Conservation (phyloP, 1,139 yeast species). For the Saccharomyces hybrid region DNA sequence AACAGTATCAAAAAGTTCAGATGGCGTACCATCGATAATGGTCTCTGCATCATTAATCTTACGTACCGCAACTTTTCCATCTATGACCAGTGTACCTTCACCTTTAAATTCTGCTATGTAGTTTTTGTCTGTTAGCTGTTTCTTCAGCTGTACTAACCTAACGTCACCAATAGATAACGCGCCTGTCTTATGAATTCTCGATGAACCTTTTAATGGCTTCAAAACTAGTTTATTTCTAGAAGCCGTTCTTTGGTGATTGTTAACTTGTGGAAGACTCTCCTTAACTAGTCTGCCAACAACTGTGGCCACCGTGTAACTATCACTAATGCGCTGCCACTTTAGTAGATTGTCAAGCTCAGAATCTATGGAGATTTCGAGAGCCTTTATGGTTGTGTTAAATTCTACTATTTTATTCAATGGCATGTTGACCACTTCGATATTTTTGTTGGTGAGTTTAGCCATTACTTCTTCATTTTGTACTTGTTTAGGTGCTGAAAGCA, state of each 20-base stretch:
- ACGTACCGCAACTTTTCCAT: conserved; percentile 65
- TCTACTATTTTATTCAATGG: conserved; percentile 39
- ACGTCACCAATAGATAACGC: conserved; percentile 81
- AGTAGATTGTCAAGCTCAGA: conserved; percentile 54
- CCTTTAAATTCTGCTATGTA: conserved; percentile 83
- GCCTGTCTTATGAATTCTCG: conserved; percentile 10
- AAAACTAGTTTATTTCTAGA: conserved; percentile 18
- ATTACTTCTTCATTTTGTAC: conserved; percentile 19
- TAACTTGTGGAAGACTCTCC: conserved; percentile 27
- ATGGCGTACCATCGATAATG: conserved; percentile 73
- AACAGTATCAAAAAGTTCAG: conserved; percentile 71
- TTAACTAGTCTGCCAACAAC: conserved; percentile 63
- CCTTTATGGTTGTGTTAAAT: conserved; percentile 54
- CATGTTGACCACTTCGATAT: conserved; percentile 33
- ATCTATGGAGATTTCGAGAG: conserved; percentile 67
- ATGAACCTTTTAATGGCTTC: conserved; percentile 23
- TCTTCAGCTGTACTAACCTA: conserved; percentile 71
- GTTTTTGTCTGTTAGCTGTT: conserved; percentile 49
- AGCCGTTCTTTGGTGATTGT: conserved; percentile 10
- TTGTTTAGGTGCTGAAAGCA: conserved; percentile 44
- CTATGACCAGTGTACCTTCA: conserved; percentile 86
- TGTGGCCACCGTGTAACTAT: conserved; percentile 77
- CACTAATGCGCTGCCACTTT: conserved; percentile 79
- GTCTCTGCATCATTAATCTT: conserved; percentile 79
- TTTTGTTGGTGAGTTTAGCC: conserved; percentile 20